Evolutionary conservation across 169 alveolate genomes (phyloP).

Genomic region (Hepatocystis sp.): DNA sequence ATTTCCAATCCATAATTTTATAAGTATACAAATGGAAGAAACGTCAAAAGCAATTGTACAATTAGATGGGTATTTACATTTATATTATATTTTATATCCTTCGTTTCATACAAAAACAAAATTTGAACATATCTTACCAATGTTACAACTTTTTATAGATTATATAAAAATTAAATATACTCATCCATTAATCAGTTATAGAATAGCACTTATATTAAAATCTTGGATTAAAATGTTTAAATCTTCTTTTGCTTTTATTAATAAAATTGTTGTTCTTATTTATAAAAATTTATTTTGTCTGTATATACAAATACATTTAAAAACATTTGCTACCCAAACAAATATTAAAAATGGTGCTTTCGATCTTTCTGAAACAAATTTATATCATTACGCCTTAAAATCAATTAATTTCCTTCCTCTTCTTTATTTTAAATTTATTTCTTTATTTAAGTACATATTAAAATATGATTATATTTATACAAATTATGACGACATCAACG

Average conservation of each 20-base stretch:
- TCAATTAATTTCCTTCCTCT: conserved; percentile 59
- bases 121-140: conserved; percentile 56
- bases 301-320: conserved; percentile 13
- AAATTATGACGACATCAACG: conserved; percentile 37
- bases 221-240: conserved; percentile 36
- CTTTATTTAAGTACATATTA: conserved; percentile 32
- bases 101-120: conserved; percentile 51
- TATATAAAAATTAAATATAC: conserved; percentile 13
- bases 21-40: conserved; percentile 25
- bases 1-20: conserved; percentile 16
- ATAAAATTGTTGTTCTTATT: conserved; percentile 29
- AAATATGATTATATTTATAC: conserved; percentile 45
- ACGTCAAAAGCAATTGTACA: conserved; percentile 31
- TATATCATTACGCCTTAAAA: conserved; percentile 36
- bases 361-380: no score
- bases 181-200: conserved; percentile 59
- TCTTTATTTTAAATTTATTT: conserved; percentile 46
- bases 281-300: conserved; percentile 31
- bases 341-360: no score
- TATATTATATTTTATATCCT: conserved; percentile 55
- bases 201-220: conserved; percentile 42
- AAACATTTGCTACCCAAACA: no score
- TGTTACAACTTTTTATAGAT: conserved; percentile 45
- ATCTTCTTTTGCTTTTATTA: conserved; percentile 56
- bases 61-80: conserved; percentile 56